These are phyloP conservation scores for Coprinopsis strossmayeri DNA, from an alignment of 768 basidiomycete species.

Conservation along the genomic window DNA sequence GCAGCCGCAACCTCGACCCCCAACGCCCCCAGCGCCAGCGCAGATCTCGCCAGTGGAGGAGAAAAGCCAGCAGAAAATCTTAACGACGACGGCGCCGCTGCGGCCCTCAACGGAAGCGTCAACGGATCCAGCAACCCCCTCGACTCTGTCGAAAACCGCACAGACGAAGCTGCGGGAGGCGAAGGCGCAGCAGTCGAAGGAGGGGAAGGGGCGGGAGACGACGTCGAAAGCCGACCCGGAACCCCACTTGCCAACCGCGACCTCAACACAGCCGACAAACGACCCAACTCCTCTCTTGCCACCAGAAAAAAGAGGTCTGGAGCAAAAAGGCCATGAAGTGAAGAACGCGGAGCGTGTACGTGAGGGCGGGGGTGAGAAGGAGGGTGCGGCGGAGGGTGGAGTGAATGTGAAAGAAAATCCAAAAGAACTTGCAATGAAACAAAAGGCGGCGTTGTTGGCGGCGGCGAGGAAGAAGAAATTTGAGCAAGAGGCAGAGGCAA, in stretches of 20 bases:
- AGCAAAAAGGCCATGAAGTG: too few species aligned
- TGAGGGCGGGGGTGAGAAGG: too few species aligned
- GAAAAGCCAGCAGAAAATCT: background rate
- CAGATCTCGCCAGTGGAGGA: background rate
- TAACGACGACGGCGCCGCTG: background rate
- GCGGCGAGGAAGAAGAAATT: too few species aligned
- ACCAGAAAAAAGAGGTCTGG: too few species aligned
- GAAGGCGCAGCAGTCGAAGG: too few species aligned
- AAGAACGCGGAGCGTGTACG: too few species aligned
- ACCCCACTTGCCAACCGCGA: background rate
- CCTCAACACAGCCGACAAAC: background rate
- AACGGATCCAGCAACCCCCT: background rate
- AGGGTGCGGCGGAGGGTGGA: too few species aligned
- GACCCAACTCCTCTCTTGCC: conserved; percentile 9
- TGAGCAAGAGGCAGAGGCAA: conserved; percentile 6
- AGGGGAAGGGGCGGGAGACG: too few species aligned
- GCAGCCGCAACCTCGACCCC: conserved; percentile 1
- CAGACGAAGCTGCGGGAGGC: background rate
- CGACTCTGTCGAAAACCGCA: background rate
- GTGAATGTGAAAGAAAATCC: too few species aligned
- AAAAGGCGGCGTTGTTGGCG: too few species aligned
- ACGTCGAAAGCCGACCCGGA: too few species aligned
- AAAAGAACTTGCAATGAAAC: too few species aligned
- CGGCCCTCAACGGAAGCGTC: background rate
- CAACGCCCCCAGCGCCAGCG: background rate